Evolutionary conservation across 1,284 basidiomycete species (phyloP).

Genomic region (Meira miltonrushii): DNA sequence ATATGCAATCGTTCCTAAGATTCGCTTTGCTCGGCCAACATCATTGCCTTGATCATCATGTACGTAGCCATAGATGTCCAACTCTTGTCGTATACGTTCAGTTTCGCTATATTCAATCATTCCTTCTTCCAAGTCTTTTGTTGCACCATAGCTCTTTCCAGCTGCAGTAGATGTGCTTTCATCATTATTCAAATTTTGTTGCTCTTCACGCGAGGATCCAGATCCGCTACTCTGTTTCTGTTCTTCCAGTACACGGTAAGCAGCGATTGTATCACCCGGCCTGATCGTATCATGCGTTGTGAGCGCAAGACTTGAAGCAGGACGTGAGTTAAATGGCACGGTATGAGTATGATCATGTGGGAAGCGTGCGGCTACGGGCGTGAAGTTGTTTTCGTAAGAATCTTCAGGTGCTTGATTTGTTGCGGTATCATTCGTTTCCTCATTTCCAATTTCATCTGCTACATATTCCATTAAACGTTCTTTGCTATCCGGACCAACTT

Average conservation of each 20-base stretch:
- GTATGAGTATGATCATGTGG: conserved; percentile 38
- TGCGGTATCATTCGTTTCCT: conserved; percentile 7
- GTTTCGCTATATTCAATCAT: conserved; percentile 19
- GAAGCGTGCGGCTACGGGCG: conserved; percentile 38
- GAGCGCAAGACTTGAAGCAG: conserved; percentile 9
- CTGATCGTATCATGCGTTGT: conserved; percentile 9
- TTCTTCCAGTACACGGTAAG: background rate
- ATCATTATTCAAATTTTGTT: background rate
- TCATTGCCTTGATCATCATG: conserved; percentile 38
- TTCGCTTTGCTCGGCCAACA: conserved; percentile 29
- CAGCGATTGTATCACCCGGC: conserved; percentile 8
- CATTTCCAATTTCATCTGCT: background rate
- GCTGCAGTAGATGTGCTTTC: background rate
- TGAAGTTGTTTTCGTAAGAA: conserved; percentile 55
- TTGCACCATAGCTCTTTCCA: conserved; percentile 13
- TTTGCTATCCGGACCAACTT: conserved; percentile 50
- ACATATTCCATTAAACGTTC: conserved; percentile 20
- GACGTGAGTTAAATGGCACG: conserved; percentile 32
- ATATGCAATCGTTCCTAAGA: conserved; percentile 38
- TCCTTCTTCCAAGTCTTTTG: conserved; percentile 1
- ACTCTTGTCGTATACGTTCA: conserved; percentile 34
- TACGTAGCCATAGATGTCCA: conserved; percentile 45
- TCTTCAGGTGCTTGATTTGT: conserved; percentile 16
- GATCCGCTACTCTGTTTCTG: conserved; percentile 1
- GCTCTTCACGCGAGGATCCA: background rate